These are phyloP conservation scores for Calamus simplicifolius DNA, from an alignment of 176 grass and related monocot species.

Conservation along the genomic window DNA sequence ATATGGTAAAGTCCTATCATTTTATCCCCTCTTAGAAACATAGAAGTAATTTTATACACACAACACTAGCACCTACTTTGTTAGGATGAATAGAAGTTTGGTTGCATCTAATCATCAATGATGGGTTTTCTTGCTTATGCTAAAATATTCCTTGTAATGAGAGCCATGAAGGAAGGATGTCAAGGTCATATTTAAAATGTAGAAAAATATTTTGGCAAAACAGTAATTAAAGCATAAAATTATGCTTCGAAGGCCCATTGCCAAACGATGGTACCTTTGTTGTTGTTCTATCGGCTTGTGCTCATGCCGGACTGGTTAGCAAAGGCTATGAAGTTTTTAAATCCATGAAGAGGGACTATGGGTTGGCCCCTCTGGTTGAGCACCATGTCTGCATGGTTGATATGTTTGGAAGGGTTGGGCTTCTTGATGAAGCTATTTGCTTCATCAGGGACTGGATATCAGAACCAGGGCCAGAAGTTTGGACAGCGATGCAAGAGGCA, in stretches of 20 bases:
- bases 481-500: constrained; percentile 79
- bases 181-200: no score
- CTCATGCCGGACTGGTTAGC: constrained; percentile 51
- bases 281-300: constrained; percentile 62
- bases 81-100: no score
- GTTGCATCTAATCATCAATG: no score
- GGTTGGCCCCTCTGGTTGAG: constrained; percentile 49
- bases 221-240: no score
- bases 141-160: no score
- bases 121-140: no score
- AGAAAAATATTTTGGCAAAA: no score
- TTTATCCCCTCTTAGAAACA: no score
- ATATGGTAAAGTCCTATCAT: no score
- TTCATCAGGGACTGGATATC: constrained; percentile 48
- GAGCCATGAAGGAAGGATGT: no score
- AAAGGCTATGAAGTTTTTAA: constrained; percentile 47
- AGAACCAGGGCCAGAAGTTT: constrained; percentile 50
- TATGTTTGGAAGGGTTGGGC: constrained; percentile 73
- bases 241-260: constrained; percentile 19
- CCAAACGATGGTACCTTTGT: constrained; percentile 92
- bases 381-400: constrained; percentile 87
- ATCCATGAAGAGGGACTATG: constrained; percentile 52
- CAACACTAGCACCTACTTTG: no score
- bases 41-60: no score
- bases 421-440: constrained; percentile 52